Base-by-base conservation (phyloP, 2,329 filamentous ascomycete species). In the Helminthosporium solani region DNA sequence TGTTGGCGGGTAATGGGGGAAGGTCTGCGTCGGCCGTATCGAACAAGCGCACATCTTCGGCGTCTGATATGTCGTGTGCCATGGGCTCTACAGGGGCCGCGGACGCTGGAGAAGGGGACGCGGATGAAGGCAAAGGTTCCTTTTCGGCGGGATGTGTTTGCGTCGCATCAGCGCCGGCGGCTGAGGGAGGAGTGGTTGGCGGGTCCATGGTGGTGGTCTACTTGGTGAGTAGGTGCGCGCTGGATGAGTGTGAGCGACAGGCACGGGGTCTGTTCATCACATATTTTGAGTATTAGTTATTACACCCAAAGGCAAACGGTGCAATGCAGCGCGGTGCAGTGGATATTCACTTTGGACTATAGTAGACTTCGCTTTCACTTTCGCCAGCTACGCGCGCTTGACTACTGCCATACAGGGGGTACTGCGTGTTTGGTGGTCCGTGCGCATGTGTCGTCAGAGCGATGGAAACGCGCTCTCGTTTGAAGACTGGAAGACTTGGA, bases 1-100 rank as follows among this genome's bases (percentile, higher is more conserved):
- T 67, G 42, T 69, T 67, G 28, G 63, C 56, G 5, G 72, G 70
- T 23, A 75, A 58, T 12, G 70, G 67, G 21, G 72, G 70, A 23
- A 74, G 60, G 33, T 73, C 68, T 9, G 65, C 60, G 52, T 70
- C 69, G 16, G 66, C 58, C 42, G 58, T 52, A 16, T 69, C 67
- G 44, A 66, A 69, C 7, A 55, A 52, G 28, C 53, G 59, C 36
- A 68, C 60, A 49, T 68, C 63, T 33, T 70, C 64, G 19, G 58
- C 54, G 15, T 68, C 56, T 15, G 60, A 59, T 40, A 55, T 47
- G 19, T 62, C 54, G 34, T 53, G 55, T 43, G 59, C 56, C 61
- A 65, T 67, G 50, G 56, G 35, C 33, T 50, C 38, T 28, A 55
- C 44, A 33, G 44, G 40, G 16, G 42, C 28, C 18, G 42, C 40